Percentiles rank a stretch among this genome's conserved stretches.
Conservation (phyloP, 2,329 filamentous ascomycete species). For the Paraphaeosphaeria sporulosa region DNA sequence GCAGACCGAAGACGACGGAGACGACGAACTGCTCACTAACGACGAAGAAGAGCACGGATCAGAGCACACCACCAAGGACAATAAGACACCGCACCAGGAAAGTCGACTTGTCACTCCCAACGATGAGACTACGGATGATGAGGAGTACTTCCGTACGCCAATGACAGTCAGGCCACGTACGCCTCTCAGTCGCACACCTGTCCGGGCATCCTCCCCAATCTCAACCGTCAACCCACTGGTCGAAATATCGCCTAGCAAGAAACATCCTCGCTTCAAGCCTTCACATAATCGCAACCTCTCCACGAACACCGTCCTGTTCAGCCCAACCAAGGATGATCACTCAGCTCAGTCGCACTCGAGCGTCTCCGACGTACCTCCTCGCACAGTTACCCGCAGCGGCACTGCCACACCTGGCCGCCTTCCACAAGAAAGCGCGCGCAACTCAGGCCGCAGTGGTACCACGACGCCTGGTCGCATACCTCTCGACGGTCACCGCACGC, state of each 20-base stretch:
- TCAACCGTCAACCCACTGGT: constrained; percentile 43
- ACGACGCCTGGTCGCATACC: constrained; percentile 28
- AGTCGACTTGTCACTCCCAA: constrained; percentile 30
- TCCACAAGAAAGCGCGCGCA: constrained; percentile 9
- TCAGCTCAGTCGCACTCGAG: constrained; percentile 41
- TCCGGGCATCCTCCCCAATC: constrained; percentile 31
- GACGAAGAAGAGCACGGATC: constrained; percentile 59
- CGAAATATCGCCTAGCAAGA: constrained; percentile 41
- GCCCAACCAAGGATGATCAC: constrained; percentile 61
- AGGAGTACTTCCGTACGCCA: constrained; percentile 55
- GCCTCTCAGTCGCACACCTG: constrained; percentile 34
- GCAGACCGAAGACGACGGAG: constrained; percentile 84
- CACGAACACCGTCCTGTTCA: constrained; percentile 84
- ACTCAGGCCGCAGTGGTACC: constrained; percentile 28
- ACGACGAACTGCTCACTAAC: constrained; percentile 87
- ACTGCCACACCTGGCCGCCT: constrained; percentile 44
- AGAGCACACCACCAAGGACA: constrained; percentile 28
- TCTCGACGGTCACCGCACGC: not conserved
- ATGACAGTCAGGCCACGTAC: constrained; percentile 41
- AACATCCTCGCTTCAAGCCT: constrained; percentile 28
- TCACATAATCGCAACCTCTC: constrained; percentile 78
- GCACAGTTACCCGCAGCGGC: constrained; percentile 42
- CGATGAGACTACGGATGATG: constrained; percentile 49
- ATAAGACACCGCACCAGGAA: constrained; percentile 35
- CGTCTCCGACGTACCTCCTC: constrained; percentile 40